A percentile compares a stretch with the other conserved stretches of the same genome.
phyloP scores from a whole-genome alignment of 1,284 basidiomycete species.

The Trichosporon inkin region DNA sequence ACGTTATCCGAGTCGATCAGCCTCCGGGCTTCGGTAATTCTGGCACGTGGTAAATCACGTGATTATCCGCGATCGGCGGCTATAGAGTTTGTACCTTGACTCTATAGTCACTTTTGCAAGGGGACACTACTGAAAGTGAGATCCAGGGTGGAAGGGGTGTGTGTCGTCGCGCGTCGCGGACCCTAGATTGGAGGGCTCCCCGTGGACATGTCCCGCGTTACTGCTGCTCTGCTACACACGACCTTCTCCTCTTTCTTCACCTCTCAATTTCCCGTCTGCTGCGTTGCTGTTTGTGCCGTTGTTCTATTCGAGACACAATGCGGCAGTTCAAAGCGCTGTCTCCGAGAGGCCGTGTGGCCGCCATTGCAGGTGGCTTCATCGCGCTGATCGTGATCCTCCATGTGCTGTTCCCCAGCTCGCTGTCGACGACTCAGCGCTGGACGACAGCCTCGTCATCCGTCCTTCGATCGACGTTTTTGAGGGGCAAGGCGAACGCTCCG shows the following conservation, averaged over 20 bases:
- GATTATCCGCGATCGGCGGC: not conserved
- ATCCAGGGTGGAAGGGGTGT: too few species aligned
- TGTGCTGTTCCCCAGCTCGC: constrained; percentile 33
- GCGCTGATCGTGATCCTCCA: constrained; percentile 36
- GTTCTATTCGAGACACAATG: not conserved
- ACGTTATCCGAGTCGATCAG: constrained; percentile 6
- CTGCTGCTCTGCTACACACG: not conserved
- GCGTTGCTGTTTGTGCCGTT: not conserved
- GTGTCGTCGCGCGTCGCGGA: not conserved
- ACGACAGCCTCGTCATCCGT: constrained; percentile 46
- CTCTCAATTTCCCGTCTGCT: not conserved
- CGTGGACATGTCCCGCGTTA: constrained; percentile 4
- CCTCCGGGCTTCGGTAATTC: not conserved
- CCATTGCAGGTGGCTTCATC: constrained; percentile 28
- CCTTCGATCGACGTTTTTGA: constrained; percentile 47
- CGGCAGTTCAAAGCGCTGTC: constrained; percentile 18
- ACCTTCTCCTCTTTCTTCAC: not conserved
- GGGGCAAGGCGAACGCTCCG: constrained; percentile 40
- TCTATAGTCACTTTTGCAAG: too few species aligned
- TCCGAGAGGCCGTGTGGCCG: constrained; percentile 28
- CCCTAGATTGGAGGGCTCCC: constrained; percentile 1
- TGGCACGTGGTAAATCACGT: not conserved
- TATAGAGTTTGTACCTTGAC: too few species aligned
- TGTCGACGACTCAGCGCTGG: constrained; percentile 42
- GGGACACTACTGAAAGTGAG: too few species aligned